Conservation (phyloP, 73 alveolate species). For the Paraurostyla sp. region DNA sequence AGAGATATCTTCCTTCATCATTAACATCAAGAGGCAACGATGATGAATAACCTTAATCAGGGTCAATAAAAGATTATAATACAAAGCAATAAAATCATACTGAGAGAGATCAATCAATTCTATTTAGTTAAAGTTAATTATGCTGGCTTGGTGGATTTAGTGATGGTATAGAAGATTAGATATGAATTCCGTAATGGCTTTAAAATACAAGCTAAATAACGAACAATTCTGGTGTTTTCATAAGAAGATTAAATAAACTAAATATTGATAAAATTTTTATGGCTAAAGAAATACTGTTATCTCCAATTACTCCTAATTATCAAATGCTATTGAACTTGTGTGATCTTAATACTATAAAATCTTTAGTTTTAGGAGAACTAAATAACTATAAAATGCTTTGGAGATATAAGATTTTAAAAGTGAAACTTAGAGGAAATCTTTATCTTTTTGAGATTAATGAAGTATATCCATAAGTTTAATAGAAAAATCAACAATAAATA, state of each 20-base stretch:
- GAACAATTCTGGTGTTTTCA: neutral
- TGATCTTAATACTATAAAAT: neutral
- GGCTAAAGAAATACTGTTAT: neutral
- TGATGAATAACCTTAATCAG: neutral
- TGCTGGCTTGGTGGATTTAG: conserved; percentile 47
- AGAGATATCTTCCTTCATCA: neutral
- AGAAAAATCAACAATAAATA: neutral
- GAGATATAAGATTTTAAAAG: conserved; percentile 16
- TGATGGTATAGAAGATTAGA: conserved; percentile 31
- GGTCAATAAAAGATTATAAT: neutral
- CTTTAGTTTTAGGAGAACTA: neutral
- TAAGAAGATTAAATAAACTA: neutral
- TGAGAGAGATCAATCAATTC: neutral
- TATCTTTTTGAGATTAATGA: conserved; percentile 1
- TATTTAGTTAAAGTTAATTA: conserved; percentile 31
- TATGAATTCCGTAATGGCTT: conserved; percentile 34
- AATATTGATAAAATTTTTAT: neutral
- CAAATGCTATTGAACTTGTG: neutral
- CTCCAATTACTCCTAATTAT: conserved; percentile 48
- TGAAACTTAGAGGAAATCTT: neutral
- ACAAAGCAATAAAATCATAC: neutral
- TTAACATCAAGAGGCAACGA: neutral
- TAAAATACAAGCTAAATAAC: neutral
- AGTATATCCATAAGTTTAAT: neutral
- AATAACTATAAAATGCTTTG: neutral